These are phyloP conservation scores for Microsporum ferrugineum DNA, from an alignment of 2,329 filamentous ascomycete species.

Conservation along the genomic window DNA sequence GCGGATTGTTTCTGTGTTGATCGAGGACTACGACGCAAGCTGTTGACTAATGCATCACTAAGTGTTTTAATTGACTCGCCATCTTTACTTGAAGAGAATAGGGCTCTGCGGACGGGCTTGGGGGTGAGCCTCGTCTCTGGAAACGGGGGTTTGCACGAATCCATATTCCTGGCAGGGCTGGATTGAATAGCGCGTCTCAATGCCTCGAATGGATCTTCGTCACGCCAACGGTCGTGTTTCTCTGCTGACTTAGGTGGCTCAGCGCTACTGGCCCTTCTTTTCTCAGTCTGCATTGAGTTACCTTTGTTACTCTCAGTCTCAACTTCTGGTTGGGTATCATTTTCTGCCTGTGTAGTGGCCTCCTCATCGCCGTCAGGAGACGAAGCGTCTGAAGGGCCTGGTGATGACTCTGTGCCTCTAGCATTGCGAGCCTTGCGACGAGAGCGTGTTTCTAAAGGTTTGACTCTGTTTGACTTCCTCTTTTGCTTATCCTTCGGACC, in stretches of 20 bases:
- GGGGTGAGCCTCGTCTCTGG: slow-evolving; percentile 46
- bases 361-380: slow-evolving; percentile 17
- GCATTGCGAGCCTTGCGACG: slow-evolving; percentile 16
- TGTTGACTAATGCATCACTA: slow-evolving; percentile 32
- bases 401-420: slow-evolving; percentile 26
- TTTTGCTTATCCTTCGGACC: slow-evolving; percentile 30
- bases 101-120: slow-evolving; percentile 39
- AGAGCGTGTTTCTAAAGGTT: slow-evolving; percentile 20
- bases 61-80: slow-evolving; percentile 28
- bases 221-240: slow-evolving; percentile 26
- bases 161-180: slow-evolving; percentile 45
- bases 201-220: slow-evolving; percentile 34
- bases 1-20: slow-evolving; percentile 27
- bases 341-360: slow-evolving; percentile 15
- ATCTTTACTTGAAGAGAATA: slow-evolving; percentile 32
- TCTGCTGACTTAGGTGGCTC: slow-evolving; percentile 32
- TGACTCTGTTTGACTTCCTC: slow-evolving; percentile 27
- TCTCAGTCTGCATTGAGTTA: slow-evolving; percentile 26
- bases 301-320: slow-evolving; percentile 18
- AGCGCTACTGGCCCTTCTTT: slow-evolving; percentile 38
- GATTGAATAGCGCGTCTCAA: slow-evolving; percentile 48
- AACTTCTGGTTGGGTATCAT: slow-evolving; percentile 12
- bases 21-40: slow-evolving; percentile 38
- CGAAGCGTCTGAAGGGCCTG: slow-evolving; percentile 8
- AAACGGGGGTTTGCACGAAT: slow-evolving; percentile 29